phyloP scores from a whole-genome alignment of 495 filamentous ascomycete species.

The Neurospora hispaniola region DNA sequence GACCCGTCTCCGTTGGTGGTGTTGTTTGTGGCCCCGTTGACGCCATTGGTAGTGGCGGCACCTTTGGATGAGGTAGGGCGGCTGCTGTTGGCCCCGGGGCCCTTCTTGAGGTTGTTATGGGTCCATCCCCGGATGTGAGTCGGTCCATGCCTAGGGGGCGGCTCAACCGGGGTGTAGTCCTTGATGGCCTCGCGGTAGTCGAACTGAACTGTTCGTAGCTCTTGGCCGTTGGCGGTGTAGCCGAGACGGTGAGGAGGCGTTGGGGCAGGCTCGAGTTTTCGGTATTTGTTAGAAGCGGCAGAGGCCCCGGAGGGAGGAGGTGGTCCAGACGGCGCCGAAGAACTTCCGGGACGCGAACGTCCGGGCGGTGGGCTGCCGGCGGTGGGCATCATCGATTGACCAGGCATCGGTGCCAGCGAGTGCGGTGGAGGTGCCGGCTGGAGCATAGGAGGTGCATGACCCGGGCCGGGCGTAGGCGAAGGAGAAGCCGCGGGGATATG shows the following conservation, averaged over 20 bases:
- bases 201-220: conserved; percentile 37
- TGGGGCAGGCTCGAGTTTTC: conserved; percentile 38
- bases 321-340: conserved; percentile 20
- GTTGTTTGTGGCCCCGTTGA: neutral
- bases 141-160: conserved; percentile 33
- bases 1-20: neutral
- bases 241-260: conserved; percentile 33
- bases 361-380: conserved; percentile 4
- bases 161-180: conserved; percentile 33
- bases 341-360: conserved; percentile 14
- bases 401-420: neutral
- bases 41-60: neutral
- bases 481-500: neutral
- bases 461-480: neutral
- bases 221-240: conserved; percentile 28
- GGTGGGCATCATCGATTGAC: neutral
- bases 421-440: conserved; percentile 7
- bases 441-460: neutral
- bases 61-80: conserved; percentile 1
- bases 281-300: conserved; percentile 25
- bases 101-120: conserved; percentile 32
- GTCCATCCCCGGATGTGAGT: conserved; percentile 40
- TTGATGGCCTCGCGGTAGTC: conserved; percentile 38
- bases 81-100: neutral
- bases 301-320: conserved; percentile 2